These are phyloP conservation scores for Lotmaria passim DNA, from an alignment of 208 protist species.

Conservation along the genomic window DNA sequence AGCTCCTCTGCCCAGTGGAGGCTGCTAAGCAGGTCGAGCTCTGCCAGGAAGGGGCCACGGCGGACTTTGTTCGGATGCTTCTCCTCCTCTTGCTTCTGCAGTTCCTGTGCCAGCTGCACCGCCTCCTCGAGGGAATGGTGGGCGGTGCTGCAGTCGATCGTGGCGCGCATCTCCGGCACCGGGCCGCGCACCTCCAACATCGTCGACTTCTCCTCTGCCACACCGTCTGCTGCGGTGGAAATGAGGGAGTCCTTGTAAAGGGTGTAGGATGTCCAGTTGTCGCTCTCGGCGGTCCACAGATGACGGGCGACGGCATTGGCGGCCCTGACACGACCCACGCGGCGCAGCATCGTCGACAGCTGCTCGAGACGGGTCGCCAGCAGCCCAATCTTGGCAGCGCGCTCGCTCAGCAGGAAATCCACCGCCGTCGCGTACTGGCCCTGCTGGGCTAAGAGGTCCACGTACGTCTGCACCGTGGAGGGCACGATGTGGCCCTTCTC, in stretches of 20 bases:
- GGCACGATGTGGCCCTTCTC: slow-evolving; percentile 63
- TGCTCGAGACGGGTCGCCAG: slow-evolving; percentile 80
- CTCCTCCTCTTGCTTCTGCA: slow-evolving; percentile 35
- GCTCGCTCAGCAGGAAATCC: slow-evolving; percentile 63
- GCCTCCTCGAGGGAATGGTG: slow-evolving; percentile 57
- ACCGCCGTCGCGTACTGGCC: slow-evolving; percentile 57
- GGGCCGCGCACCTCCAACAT: slow-evolving; percentile 30
- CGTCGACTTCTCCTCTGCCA: slow-evolving; percentile 5
- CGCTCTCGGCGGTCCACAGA: slow-evolving; percentile 62
- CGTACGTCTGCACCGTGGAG: slow-evolving; percentile 74
- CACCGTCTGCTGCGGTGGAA: slow-evolving; percentile 3
- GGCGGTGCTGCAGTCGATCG: slow-evolving; percentile 41
- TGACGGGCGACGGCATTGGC: slow-evolving; percentile 69
- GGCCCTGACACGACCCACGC: slow-evolving; percentile 40
- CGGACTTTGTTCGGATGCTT: slow-evolving; percentile 43
- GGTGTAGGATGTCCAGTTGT: slow-evolving; percentile 83
- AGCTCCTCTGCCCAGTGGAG: slow-evolving; percentile 34
- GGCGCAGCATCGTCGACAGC: slow-evolving; percentile 47
- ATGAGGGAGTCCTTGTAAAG: slow-evolving; percentile 68
- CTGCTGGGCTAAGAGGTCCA: slow-evolving; percentile 83
- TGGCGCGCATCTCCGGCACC: slow-evolving; percentile 35
- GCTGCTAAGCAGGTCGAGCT: slow-evolving; percentile 65
- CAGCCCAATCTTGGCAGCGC: slow-evolving; percentile 67
- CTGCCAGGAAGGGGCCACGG: slow-evolving; percentile 83
- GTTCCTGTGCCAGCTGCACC: slow-evolving; percentile 47